Conservation (phyloP, 768 basidiomycete genomes). For the Suillus placidus region DNA sequence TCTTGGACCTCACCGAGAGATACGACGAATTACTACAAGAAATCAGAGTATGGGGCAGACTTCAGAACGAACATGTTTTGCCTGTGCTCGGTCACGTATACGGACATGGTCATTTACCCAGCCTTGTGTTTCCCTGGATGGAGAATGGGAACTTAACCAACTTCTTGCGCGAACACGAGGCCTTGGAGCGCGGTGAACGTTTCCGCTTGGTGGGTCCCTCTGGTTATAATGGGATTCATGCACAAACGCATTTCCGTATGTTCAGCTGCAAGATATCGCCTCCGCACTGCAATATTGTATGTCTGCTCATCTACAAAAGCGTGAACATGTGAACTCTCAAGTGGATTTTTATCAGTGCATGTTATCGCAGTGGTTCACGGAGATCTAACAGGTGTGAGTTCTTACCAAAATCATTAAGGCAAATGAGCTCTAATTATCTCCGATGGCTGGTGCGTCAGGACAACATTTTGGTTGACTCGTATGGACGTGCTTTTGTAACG, state of each 20-base stretch:
- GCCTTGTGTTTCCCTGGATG: slow-evolving; percentile 38
- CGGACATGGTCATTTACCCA: slow-evolving; percentile 31
- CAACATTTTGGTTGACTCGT: slow-evolving; percentile 47
- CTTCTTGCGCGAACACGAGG: slow-evolving; percentile 12
- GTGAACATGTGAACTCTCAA: neutral
- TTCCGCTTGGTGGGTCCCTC: neutral
- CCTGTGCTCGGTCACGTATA: slow-evolving; percentile 32
- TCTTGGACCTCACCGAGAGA: neutral
- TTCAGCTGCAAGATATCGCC: slow-evolving; percentile 7
- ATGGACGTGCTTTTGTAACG: slow-evolving; percentile 41
- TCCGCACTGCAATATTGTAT: slow-evolving; percentile 9
- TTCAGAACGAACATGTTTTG: slow-evolving; percentile 30
- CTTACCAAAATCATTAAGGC: neutral
- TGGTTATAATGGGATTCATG: neutral
- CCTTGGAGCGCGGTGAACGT: neutral
- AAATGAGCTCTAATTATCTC: too few species aligned
- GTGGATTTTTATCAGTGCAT: neutral
- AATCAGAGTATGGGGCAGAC: slow-evolving; percentile 23
- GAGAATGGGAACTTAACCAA: slow-evolving; percentile 26
- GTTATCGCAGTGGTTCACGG: slow-evolving; percentile 10
- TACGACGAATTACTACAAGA: slow-evolving; percentile 21
- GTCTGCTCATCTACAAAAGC: neutral
- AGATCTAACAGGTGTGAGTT: slow-evolving; percentile 8
- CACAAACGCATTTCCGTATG: neutral
- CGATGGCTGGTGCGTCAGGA: slow-evolving; percentile 20